phyloP scores from a whole-genome alignment of 2,329 filamentous ascomycete species.

The Pyrenophora graminea region DNA sequence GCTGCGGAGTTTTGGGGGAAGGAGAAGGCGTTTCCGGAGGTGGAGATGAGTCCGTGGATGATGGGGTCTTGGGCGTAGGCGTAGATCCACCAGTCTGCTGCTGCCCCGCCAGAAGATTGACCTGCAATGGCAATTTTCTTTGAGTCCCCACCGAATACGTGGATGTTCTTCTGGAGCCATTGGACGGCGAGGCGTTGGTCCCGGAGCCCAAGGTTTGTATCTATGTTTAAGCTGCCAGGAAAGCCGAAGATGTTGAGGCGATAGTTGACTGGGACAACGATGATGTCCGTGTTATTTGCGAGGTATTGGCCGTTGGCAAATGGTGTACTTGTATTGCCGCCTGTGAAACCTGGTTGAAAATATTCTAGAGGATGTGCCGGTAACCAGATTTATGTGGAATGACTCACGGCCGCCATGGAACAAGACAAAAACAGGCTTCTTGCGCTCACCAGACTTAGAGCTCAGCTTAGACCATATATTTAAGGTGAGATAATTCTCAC shows the following conservation, averaged over 20 bases:
- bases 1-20: constrained; percentile 22
- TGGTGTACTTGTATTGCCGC: constrained; percentile 43
- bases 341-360: constrained; percentile 35
- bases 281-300: constrained; percentile 44
- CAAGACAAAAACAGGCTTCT: constrained; percentile 48
- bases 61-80: constrained; percentile 54
- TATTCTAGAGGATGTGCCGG: neutral
- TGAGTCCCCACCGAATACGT: constrained; percentile 56
- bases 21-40: constrained; percentile 30
- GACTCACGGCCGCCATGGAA: constrained; percentile 49
- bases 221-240: constrained; percentile 31
- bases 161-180: constrained; percentile 58
- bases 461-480: constrained; percentile 40
- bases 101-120: constrained; percentile 52
- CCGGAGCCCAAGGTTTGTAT: constrained; percentile 56
- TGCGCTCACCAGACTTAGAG: constrained; percentile 16
- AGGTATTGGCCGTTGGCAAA: constrained; percentile 46
- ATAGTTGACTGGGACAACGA: constrained; percentile 51
- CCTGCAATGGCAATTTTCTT: constrained; percentile 53
- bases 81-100: constrained; percentile 55
- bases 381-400: neutral
- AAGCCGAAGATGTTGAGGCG: constrained; percentile 46
- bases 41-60: constrained; percentile 51
- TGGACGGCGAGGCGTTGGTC: constrained; percentile 60
- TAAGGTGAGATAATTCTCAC: constrained; percentile 39